Percentiles rank a stretch among this genome's conserved stretches.
Conservation (phyloP, 1,284 basidiomycete genomes). For the Rhodotorula sp. region DNA sequence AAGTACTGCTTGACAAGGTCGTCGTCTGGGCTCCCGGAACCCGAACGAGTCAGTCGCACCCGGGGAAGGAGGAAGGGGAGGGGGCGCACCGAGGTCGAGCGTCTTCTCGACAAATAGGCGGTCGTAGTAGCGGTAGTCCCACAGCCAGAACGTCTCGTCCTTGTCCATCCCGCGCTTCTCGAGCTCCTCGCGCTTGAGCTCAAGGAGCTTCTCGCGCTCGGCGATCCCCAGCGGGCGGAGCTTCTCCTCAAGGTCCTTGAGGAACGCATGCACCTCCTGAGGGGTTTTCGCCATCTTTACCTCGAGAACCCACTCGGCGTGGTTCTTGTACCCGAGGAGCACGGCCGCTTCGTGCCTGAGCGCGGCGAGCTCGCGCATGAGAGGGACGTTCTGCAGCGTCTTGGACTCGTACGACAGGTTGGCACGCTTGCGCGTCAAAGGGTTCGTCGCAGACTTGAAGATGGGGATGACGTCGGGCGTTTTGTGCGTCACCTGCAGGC, state of each 20-base stretch:
- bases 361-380: conserved; percentile 64
- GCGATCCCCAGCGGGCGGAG: conserved; percentile 69
- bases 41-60: background rate
- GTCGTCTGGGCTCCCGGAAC: conserved; percentile 12
- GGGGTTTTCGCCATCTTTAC: conserved; percentile 78
- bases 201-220: conserved; percentile 66
- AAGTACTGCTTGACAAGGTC: conserved; percentile 72
- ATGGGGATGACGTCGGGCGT: conserved; percentile 75
- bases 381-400: conserved; percentile 66
- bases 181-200: conserved; percentile 71
- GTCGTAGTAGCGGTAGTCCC: conserved; percentile 52
- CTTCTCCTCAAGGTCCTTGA: conserved; percentile 70
- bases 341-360: conserved; percentile 68
- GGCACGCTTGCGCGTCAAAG: conserved; percentile 66
- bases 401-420: conserved; percentile 68
- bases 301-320: conserved; percentile 78
- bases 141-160: conserved; percentile 22
- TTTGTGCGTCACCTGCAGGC: conserved; percentile 60
- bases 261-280: conserved; percentile 63
- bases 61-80: no score
- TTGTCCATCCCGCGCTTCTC: conserved; percentile 60
- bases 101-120: background rate
- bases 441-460: conserved; percentile 64
- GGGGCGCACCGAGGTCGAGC: conserved; percentile 13
- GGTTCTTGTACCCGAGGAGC: conserved; percentile 71